Percentiles rank a stretch among this genome's conserved stretches.
Conservation (phyloP, 164 flowering plant species). For the Nymphaea thermarum region DNA sequence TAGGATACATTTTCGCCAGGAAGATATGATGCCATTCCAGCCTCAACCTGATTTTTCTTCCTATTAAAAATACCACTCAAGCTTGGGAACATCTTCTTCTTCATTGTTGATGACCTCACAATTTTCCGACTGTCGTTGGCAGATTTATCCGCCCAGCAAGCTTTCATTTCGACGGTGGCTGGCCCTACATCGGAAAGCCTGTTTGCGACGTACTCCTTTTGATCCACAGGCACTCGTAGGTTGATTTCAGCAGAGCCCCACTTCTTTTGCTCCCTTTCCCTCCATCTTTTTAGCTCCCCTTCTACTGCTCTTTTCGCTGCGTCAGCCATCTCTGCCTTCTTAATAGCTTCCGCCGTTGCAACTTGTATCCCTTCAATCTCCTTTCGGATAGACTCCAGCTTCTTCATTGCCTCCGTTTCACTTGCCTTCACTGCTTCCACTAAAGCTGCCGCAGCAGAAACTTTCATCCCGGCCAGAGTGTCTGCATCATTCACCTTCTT, state of each 20-base stretch:
- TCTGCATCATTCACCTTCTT: conserved; percentile 70
- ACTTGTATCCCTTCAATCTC: conserved; percentile 64
- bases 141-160: conserved; percentile 11
- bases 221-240: not conserved
- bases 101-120: conserved; percentile 26
- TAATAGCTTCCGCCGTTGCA: conserved; percentile 56
- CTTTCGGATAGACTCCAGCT: conserved; percentile 48
- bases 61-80: conserved; percentile 57
- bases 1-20: conserved; percentile 45
- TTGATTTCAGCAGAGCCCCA: not conserved
- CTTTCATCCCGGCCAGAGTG: conserved; percentile 66
- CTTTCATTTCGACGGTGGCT: not conserved
- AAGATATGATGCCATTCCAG: conserved; percentile 54
- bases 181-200: not conserved
- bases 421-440: conserved; percentile 86
- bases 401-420: conserved; percentile 65
- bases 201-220: not conserved
- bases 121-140: conserved; percentile 21
- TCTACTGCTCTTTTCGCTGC: conserved; percentile 75
- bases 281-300: conserved; percentile 66
- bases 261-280: conserved; percentile 20
- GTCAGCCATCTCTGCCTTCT: conserved; percentile 81
- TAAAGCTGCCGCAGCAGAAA: conserved; percentile 81
- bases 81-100: conserved; percentile 41
- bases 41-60: conserved; percentile 49